Conservation (phyloP, 345 rosid genomes). For the Pugionium cornutum region DNA sequence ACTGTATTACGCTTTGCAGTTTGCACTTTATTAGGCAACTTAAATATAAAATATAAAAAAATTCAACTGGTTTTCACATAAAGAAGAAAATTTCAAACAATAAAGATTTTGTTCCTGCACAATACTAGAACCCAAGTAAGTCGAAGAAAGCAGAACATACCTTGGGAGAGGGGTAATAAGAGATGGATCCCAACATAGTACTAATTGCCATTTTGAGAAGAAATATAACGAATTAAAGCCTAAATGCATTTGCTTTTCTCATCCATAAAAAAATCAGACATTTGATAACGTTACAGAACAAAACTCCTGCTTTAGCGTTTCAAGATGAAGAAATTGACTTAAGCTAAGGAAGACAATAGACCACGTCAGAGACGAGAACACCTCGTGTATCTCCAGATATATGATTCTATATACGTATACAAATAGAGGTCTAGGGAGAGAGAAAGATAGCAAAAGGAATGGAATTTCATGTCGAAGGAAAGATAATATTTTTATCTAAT, state of each 20-base stretch:
- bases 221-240: conserved; percentile 29
- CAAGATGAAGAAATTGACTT: conserved; percentile 9
- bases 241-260: conserved; percentile 40
- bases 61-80: not conserved
- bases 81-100: not conserved
- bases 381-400: conserved; percentile 28
- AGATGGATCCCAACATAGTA: conserved; percentile 58
- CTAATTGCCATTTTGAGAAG: conserved; percentile 39
- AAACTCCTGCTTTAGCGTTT: conserved; percentile 1
- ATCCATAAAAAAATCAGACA: conserved; percentile 29
- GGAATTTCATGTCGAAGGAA: conserved; percentile 22
- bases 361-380: conserved; percentile 41
- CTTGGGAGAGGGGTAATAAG: conserved; percentile 53
- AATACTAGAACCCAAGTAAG: not conserved
- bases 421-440: conserved; percentile 12
- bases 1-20: not conserved
- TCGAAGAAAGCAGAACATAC: conserved; percentile 36
- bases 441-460: conserved; percentile 20
- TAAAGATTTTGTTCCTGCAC: conserved; percentile 6
- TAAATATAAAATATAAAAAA: no score
- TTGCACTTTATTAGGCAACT: no score
- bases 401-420: conserved; percentile 6
- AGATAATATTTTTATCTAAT: conserved; percentile 3
- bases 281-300: conserved; percentile 24
- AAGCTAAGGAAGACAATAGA: conserved; percentile 40